Percentiles rank a stretch among this genome's conserved stretches.
Evolutionary conservation across 2,329 filamentous ascomycete species (phyloP).

Genomic region (Ophiostoma himal-ulmi): DNA sequence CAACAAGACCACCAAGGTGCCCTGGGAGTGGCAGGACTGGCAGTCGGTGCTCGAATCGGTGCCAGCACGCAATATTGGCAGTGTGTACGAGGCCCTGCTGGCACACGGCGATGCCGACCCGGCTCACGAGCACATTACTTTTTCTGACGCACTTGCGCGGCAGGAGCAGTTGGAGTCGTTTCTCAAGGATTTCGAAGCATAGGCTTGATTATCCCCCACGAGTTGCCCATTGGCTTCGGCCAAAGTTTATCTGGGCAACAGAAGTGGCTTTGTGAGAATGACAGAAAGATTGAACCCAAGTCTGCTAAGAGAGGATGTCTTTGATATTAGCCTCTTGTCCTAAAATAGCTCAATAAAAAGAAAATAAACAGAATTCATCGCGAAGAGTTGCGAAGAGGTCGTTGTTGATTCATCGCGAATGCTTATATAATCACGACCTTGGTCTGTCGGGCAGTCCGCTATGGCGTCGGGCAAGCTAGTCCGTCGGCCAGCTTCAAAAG

Average conservation of each 20-base stretch:
- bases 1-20: slow-evolving; percentile 39
- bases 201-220: background rate
- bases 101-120: slow-evolving; percentile 34
- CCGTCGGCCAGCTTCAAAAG: background rate
- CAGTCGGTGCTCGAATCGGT: slow-evolving; percentile 34
- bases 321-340: background rate
- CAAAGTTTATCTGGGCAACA: background rate
- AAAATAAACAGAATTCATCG: background rate
- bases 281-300: background rate
- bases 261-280: background rate
- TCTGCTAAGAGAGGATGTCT: background rate
- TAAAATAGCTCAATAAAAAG: background rate
- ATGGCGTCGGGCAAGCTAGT: slow-evolving; percentile 3
- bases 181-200: slow-evolving; percentile 6
- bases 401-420: background rate
- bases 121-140: slow-evolving; percentile 32
- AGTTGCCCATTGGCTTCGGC: background rate
- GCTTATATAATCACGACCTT: background rate
- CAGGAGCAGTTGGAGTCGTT: slow-evolving; percentile 41
- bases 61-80: slow-evolving; percentile 45
- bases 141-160: slow-evolving; percentile 41
- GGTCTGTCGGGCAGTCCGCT: slow-evolving; percentile 2
- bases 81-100: slow-evolving; percentile 48
- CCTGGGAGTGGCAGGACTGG: slow-evolving; percentile 43
- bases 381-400: background rate